Base-by-base conservation (phyloP, 768 basidiomycete species). In the Lyophyllum atratum region DNA sequence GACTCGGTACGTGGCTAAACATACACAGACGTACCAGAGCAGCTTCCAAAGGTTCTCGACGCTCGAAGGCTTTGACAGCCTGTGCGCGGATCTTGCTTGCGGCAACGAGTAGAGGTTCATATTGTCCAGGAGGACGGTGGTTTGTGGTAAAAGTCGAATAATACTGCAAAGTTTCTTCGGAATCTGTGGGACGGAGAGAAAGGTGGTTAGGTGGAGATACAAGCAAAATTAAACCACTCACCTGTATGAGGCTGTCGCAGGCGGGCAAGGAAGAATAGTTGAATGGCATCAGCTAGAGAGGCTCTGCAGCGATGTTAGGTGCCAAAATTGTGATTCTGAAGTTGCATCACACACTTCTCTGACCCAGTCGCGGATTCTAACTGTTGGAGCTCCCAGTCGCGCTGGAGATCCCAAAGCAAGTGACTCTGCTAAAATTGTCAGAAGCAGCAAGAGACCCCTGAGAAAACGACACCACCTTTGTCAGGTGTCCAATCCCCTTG, bases 81-180 rank as follows among this genome's bases (percentile, higher is more conserved):
- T 79, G 79, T 8, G 81, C 75, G 15, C 87, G 85, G 29, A 83
- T 70, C 70, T 90, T 89, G 15, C 93, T 93, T 2, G 93, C 94
- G 0, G 82, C 71, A 17, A 96, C 80, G 24, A 98, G 82, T 7
- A 87, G 72, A 0, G 76, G 63, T 66, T 96, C 94, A 67, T 98
- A 98, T 42, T 88, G 81, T n/a, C 80, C 73, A 0, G 86, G 76
- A 14, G 89, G 83, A 63, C 86, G 84, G 70, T 90, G 81, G 53
- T 83, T 82, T 0, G 93, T 92, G 15, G 93, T 92, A 74, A 98
- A 97, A 0, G 87, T 82, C 0, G 95, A 97, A 69, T 96, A 98
- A 2, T 84, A 79, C 64, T 92, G 87, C 54, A 87, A 87, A 0
- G 94, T 95, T 14, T 90, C 84, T 39, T 93, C 92, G 54, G 87